A percentile compares a stretch with the other conserved stretches of the same genome.
Evolutionary conservation across 2,329 filamentous ascomycete genomes (phyloP).

Genomic region (Ophiostoma sp.): DNA sequence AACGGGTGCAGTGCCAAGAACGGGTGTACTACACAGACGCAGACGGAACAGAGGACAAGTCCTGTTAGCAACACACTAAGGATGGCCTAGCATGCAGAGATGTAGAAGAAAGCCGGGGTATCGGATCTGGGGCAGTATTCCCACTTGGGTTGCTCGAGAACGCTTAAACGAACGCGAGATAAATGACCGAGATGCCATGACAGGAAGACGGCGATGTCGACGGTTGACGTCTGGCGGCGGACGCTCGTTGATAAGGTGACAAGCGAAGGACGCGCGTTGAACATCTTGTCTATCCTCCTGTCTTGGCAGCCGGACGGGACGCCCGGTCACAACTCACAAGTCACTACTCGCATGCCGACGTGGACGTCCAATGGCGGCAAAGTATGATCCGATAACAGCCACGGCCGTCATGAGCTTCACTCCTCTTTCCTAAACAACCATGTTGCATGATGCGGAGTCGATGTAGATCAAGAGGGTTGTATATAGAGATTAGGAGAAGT

Average conservation of each 20-base stretch:
- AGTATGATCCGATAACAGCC: neutral
- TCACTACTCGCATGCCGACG: neutral
- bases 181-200: neutral
- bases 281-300: neutral
- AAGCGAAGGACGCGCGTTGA: neutral
- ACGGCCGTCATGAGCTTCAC: neutral
- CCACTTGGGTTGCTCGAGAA: neutral
- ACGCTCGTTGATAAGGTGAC: neutral
- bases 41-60: neutral
- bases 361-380: neutral
- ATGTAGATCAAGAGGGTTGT: neutral
- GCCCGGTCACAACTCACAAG: neutral
- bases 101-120: slow-evolving; percentile 2
- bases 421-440: neutral
- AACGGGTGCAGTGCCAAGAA: too few species aligned
- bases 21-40: too few species aligned
- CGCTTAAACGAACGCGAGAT: neutral
- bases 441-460: neutral
- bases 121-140: neutral
- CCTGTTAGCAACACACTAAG: neutral
- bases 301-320: neutral
- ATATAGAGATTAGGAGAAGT: neutral
- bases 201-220: neutral
- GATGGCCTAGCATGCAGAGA: neutral
- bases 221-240: too few species aligned